Conservation (phyloP, 768 basidiomycete species). For the Leccinum truebloodii region DNA sequence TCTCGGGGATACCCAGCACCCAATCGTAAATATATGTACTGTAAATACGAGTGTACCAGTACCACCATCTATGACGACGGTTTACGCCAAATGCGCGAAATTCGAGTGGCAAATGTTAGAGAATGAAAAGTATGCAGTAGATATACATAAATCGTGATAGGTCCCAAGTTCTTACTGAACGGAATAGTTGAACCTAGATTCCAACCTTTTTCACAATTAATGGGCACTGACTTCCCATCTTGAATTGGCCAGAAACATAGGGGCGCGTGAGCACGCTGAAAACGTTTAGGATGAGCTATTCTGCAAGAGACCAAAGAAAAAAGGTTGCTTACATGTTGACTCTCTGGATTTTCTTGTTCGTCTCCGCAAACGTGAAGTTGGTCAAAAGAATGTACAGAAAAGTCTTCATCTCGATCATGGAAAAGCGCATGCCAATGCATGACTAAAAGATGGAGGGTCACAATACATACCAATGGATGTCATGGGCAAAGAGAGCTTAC, state of each 20-base stretch:
- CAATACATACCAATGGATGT: neutral
- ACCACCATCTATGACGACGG: neutral
- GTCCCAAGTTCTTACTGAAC: neutral
- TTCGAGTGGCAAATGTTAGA: neutral
- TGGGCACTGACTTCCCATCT: constrained; percentile 64
- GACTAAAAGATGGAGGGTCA: constrained; percentile 46
- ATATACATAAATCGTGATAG: neutral
- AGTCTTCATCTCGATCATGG: constrained; percentile 80
- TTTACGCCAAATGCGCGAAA: neutral
- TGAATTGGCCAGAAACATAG: constrained; percentile 53
- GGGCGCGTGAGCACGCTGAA: constrained; percentile 65
- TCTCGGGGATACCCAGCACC: neutral
- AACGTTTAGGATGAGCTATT: neutral
- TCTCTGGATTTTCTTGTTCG: constrained; percentile 53
- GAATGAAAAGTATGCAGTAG: neutral
- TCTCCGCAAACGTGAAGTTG: constrained; percentile 58
- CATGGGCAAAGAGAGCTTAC: constrained; percentile 42
- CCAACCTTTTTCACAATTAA: constrained; percentile 45
- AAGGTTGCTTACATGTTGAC: constrained; percentile 57
- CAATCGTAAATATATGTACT: neutral
- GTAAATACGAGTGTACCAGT: neutral
- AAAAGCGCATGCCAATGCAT: constrained; percentile 81
- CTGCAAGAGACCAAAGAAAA: neutral
- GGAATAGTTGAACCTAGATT: constrained; percentile 3
- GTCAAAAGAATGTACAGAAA: constrained; percentile 71